Base-by-base conservation (phyloP, 148 eudicot species). In the Persicaria tinctoria region DNA sequence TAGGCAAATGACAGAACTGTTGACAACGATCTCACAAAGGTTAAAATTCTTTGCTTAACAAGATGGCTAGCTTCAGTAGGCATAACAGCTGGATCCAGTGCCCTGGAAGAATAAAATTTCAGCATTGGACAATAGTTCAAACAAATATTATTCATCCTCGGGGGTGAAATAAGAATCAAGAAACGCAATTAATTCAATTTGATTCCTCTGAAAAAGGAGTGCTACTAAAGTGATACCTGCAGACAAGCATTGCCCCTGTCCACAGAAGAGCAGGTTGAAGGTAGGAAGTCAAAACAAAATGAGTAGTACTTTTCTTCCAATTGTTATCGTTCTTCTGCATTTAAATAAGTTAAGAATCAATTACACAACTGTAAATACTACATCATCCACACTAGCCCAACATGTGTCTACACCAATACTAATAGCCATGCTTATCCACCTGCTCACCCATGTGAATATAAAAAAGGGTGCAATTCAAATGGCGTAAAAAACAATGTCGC, bases 231-330 rank as follows among this genome's bases (percentile, higher is more conserved):
- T 73, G 53, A 77, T 47, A 91, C 98, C 97, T 95, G 97, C 96
- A 95, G 73, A 95, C 80, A 68, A 92, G 88, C 14, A 81, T 81
- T 70, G 87, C 92, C 72, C 94, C 97, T 9, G 87, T 82, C 99
- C 99, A 95, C 41, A 95, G 84, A 82, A 95, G 76, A 79, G 92
- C 80, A 74, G 99, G 97, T 79, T 84, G 96, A 80, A 95, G 76
- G 82, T 95, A 95, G 47, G 93, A 90, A 27, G 92, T 87, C 85
- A 85, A 77, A 71, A 90, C 90, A 76, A 82, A 83, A 83, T 89
- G 78, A 11, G 90, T 75, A n/a, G 87, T 82, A 81, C 97, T 92
- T 85, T 88, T 95, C 82, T 73, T 85, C 96, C 96, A 95, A 76
- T 84, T 91, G 80, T 76, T 83, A 46, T 85, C 96, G 78, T 82